A percentile compares a stretch with the other conserved stretches of the same genome.
Conservation (phyloP, 2,329 filamentous ascomycete genomes). For the Calonectria pseudoreteaudii region DNA sequence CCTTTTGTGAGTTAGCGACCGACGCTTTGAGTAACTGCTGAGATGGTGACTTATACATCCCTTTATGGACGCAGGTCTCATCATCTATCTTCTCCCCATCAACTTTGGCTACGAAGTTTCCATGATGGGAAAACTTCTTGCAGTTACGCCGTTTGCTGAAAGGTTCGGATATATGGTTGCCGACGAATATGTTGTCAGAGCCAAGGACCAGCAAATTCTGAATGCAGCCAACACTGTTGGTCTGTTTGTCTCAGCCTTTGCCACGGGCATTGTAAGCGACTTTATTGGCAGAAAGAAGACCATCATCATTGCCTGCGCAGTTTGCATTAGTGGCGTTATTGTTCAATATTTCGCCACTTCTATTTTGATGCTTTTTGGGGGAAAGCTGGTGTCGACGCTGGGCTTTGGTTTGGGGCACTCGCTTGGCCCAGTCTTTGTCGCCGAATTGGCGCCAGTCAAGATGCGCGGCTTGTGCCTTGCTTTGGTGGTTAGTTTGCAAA, state of each 20-base stretch:
- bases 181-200: slow-evolving; percentile 35
- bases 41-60: background rate
- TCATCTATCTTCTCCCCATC: slow-evolving; percentile 45
- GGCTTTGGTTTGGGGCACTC: slow-evolving; percentile 48
- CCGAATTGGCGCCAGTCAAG: slow-evolving; percentile 47
- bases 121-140: slow-evolving; percentile 46
- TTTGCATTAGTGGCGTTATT: slow-evolving; percentile 41
- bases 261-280: slow-evolving; percentile 42
- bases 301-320: slow-evolving; percentile 37
- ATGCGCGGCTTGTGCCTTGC: slow-evolving; percentile 45
- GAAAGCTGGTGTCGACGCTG: slow-evolving; percentile 44
- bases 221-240: slow-evolving; percentile 46
- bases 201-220: slow-evolving; percentile 45
- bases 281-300: slow-evolving; percentile 43
- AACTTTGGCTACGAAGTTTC: slow-evolving; percentile 47
- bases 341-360: slow-evolving; percentile 39
- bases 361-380: slow-evolving; percentile 44
- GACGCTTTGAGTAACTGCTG: background rate
- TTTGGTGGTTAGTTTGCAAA: slow-evolving; percentile 34
- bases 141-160: slow-evolving; percentile 42
- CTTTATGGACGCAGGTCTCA: slow-evolving; percentile 31
- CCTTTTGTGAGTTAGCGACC: slow-evolving; percentile 29
- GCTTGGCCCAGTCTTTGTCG: slow-evolving; percentile 47
- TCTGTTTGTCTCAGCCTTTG: slow-evolving; percentile 45
- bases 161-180: slow-evolving; percentile 39